Evolutionary conservation across 148 eudicot genomes (phyloP).

Genomic region (Rhododendron ovatum): DNA sequence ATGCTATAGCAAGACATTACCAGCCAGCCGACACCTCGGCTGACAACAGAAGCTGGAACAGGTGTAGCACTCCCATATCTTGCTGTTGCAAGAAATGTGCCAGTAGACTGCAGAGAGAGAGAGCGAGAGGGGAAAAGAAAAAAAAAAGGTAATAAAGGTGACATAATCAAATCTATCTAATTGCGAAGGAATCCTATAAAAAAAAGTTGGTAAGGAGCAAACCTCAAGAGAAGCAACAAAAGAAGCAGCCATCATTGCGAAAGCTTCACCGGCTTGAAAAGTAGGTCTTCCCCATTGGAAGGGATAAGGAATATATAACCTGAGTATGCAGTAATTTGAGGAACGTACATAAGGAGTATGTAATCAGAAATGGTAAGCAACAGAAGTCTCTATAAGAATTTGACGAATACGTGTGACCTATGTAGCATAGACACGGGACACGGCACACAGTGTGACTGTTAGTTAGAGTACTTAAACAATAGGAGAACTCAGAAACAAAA

Average conservation of each 20-base stretch:
- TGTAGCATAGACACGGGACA: neutral
- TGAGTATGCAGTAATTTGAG: slow-evolving; percentile 13
- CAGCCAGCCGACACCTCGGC: slow-evolving; percentile 78
- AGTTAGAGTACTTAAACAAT: neutral
- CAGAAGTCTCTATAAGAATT: neutral
- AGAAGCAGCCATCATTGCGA: slow-evolving; percentile 54
- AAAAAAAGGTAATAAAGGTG: neutral
- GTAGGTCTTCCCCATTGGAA: slow-evolving; percentile 78
- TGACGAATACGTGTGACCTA: no score
- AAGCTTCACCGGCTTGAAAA: slow-evolving; percentile 41
- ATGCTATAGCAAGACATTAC: slow-evolving; percentile 20
- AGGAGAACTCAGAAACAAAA: neutral
- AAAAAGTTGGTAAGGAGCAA: slow-evolving; percentile 1
- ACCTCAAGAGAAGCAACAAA: slow-evolving; percentile 83
- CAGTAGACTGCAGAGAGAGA: slow-evolving; percentile 48
- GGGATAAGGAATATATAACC: slow-evolving; percentile 65
- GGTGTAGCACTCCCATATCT: slow-evolving; percentile 90
- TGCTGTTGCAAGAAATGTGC: slow-evolving; percentile 64
- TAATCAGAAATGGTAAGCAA: neutral
- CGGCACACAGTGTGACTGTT: neutral
- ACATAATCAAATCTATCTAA: neutral
- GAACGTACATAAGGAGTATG: neutral
- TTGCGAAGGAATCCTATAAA: neutral
- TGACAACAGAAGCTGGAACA: slow-evolving; percentile 71
- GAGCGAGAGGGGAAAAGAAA: rapidly evolving